Evolutionary conservation across 163 green algal genomes (phyloP), one percentile per base, ranked within the genome.

Genomic region (Scenedesmus sp.): DNA sequence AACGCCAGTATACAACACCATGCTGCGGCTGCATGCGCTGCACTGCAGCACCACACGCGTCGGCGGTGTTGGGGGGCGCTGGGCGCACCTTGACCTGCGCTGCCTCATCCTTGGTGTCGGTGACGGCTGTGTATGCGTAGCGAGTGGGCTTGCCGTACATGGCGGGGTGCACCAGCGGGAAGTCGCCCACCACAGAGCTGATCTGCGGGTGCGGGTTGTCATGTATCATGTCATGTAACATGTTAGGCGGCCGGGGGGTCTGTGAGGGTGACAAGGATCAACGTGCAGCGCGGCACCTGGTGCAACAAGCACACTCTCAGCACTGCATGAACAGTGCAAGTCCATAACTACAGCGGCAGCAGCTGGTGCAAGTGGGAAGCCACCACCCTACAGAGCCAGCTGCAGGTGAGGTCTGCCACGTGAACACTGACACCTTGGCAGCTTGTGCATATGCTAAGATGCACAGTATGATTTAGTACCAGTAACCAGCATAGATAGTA

Each of bases 91-190:
- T 92, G 56, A 90, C 40, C 56, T 83, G 68, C 46, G 81, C 81
- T 56, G 81, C 65, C 0, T 44, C 26, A 30, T 86, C 81, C 30
- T 81, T 37, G 40, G 88, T 68, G 86, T 94, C 80, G 65, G 94
- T 94, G 30, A 72, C 84, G 4, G 92, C 92, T 10, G 94, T 82
- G 81, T 97, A 97, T 0, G 84, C 46, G 85, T 93, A 97, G 35
- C 73, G 84, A 4, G 91, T 92, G 42, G 30, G 70, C 59, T 84
- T 73, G 49, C 86, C 86, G 33, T 73, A 81, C 59, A 72, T 81
- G 24, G 33, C 43, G 12, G 91, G 91, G 80, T 92, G 90, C 59
- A 89, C 81, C 30, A 93, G 33, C 3, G 90, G 90, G 83, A 93
- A 93, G 78, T 93, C 90, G 18, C 90, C 90, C 10, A 88, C 33